phyloP scores from a whole-genome alignment of 2,329 filamentous ascomycete species.

The Pseudofabraea citricarpa region DNA sequence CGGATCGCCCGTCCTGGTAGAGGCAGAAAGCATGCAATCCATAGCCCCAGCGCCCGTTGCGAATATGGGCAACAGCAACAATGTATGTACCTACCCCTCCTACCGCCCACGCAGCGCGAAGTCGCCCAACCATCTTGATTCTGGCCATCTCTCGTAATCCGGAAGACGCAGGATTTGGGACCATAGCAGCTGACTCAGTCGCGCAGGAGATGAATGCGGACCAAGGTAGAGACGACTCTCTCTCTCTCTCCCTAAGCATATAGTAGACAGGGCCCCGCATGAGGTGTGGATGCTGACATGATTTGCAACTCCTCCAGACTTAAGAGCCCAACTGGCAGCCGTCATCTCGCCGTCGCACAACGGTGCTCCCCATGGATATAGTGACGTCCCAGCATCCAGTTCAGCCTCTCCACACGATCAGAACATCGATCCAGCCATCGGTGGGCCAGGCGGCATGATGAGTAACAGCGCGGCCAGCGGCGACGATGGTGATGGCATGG shows the following conservation, averaged over 20 bases:
- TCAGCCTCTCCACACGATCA: constrained; percentile 27
- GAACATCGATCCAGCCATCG: constrained; percentile 31
- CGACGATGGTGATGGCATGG: constrained; percentile 24
- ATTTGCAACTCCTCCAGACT: constrained; percentile 22
- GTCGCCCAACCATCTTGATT: not conserved
- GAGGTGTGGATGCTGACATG: constrained; percentile 23
- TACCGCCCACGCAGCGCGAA: not conserved
- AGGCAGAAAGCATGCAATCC: constrained; percentile 1
- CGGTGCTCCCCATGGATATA: constrained; percentile 25
- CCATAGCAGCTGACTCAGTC: constrained; percentile 25
- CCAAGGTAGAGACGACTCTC: constrained; percentile 18
- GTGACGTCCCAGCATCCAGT: constrained; percentile 23
- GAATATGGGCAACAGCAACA: constrained; percentile 3
- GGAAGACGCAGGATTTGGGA: too few relatives aligned
- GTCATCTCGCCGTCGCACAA: constrained; percentile 21
- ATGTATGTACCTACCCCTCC: constrained; percentile 3
- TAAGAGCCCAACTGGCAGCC: constrained; percentile 29
- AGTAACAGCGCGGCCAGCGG: constrained; percentile 23
- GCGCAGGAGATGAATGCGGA: constrained; percentile 25
- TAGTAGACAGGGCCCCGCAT: not conserved
- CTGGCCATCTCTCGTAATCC: constrained; percentile 2
- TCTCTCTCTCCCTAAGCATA: constrained; percentile 4
- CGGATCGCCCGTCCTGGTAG: not conserved
- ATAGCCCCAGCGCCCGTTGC: constrained; percentile 1
- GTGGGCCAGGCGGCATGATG: constrained; percentile 22